Evolutionary conservation across 495 filamentous ascomycete genomes (phyloP), one percentile per base, ranked within the genome.

Genomic region (Penicillium arizonense): DNA sequence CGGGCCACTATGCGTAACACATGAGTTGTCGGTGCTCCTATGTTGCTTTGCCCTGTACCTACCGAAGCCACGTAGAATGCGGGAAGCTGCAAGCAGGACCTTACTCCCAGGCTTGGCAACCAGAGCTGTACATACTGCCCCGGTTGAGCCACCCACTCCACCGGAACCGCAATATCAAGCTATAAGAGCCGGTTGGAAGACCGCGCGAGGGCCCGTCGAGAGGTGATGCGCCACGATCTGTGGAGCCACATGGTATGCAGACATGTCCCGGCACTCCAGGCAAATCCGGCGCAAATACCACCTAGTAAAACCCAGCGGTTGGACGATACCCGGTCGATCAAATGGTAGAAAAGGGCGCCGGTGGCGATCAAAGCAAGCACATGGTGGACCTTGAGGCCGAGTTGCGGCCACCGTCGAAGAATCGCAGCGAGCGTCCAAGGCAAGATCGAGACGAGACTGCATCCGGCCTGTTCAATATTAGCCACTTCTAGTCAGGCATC

Each of bases 101-200:
- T 16, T 10, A 26, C 10, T 11, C 51, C 51, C 32, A n/a, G 30
- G 42, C 43, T 28, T 18, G 51, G 44, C 40, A 39, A 33, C 51
- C 44, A 47, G n/a, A 54, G 43, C 16, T 54, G 44, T 42, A 54
- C 44, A 36, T 54, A 47, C 44, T 54, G 36, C 21, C 51, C 51
- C 20, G 44, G 44, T 9, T 32, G 51, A 23, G 26, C 35, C 11
- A 4, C 28, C 44, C 51, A 42, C 8, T 35, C 14, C 23, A 42
- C 11, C 21, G 43, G 24, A 7, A 4, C 28, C 44, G 51, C 34
- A 23, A 53, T 47, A 23, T 21, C 51, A 42, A 3, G 24, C 14
- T n/a, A 42, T 12, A 53, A 33, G 44, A 54, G 43, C 20, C 37
- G 28, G 12, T 54, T 41, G 14, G 14, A 23, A 47, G 37, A 41